These are phyloP conservation scores for Quercus ilex DNA, from an alignment of 306 rosid species.

Conservation along the genomic window DNA sequence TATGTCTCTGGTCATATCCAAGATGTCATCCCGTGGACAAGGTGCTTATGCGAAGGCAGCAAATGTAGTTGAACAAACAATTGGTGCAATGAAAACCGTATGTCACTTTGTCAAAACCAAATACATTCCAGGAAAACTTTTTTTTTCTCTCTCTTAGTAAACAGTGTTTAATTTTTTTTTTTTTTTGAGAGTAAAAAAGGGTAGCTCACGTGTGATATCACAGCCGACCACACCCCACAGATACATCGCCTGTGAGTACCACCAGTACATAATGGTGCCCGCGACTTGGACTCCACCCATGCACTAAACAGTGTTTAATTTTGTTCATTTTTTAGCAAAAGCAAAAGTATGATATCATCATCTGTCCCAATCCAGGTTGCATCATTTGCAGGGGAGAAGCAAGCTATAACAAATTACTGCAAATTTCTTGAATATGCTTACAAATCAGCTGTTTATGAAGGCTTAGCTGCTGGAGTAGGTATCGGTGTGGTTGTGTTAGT, in stretches of 20 bases:
- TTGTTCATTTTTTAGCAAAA: background rate
- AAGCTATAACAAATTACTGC: constrained; percentile 11
- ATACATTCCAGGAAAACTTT: background rate
- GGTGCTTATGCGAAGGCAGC: constrained; percentile 14
- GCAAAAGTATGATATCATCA: background rate
- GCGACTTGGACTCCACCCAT: no score
- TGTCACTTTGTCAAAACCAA: background rate
- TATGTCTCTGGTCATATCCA: background rate
- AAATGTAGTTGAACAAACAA: constrained; percentile 31
- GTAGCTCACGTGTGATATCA: no score
- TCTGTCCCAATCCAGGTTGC: constrained; percentile 10
- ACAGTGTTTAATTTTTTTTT: no score
- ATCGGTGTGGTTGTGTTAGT: background rate
- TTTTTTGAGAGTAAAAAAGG: no score
- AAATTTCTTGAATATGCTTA: constrained; percentile 6
- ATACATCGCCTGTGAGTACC: no score
- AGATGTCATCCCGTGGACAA: background rate
- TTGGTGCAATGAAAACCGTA: constrained; percentile 32
- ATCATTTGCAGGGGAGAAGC: constrained; percentile 32
- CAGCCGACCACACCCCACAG: no score
- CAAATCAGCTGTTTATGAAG: constrained; percentile 19
- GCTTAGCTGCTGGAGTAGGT: constrained; percentile 18
- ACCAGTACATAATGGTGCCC: no score
- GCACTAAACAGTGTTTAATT: no score
- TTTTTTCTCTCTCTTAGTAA: no score